Evolutionary conservation across 768 basidiomycete genomes (phyloP), one percentile per base, ranked within the genome.

Genomic region (Termitomyces sp.): DNA sequence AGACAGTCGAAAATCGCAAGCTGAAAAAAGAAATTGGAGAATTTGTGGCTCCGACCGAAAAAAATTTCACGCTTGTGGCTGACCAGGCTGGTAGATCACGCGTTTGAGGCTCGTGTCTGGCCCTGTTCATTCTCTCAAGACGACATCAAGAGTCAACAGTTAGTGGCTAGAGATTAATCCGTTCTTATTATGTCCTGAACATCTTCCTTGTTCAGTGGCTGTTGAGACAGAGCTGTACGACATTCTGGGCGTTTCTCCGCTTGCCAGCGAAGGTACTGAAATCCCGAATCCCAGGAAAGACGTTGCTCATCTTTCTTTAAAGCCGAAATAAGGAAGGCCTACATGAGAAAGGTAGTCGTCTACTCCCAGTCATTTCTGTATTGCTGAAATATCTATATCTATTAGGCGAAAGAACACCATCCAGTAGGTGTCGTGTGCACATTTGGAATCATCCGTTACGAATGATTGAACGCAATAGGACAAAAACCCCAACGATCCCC

Each of bases 311-410:
- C 50, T 26, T 26, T 44, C 46, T 54, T 59, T 56, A 18, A 62
- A 88, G 91, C 79, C 63, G 92, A 98, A 61, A 92, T 98, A 65
- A 95, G 94, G 74, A 92, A 90, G 68, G 94, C 94, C 16, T 98
- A 98, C 69, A 87, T 89, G 69, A 90, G 84, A 76, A 95, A 94
- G 85, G 93, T 92, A 75, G 64, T 65, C 69, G 35, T 33, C 56
- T 36, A 36, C 48, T 56, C 61, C 45, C 58, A 53, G 62, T 56
- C 52, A 47, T 58, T 61, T 45, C 56, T 43, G 56, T n/a, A 66
- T 36, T 38, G 54, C 45, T 60, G 62, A 62, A 66, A 62, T 24
- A 62, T 66, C 59, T 54, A 62, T 24, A 62, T 66, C 59, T 54
- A 58, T 53, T 4, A 94, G 89, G 93, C 93, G 33, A 92, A 87